These are phyloP conservation scores for Eucalyptus curtisii DNA, from an alignment of 345 rosid genomes.

Conservation along the genomic window DNA sequence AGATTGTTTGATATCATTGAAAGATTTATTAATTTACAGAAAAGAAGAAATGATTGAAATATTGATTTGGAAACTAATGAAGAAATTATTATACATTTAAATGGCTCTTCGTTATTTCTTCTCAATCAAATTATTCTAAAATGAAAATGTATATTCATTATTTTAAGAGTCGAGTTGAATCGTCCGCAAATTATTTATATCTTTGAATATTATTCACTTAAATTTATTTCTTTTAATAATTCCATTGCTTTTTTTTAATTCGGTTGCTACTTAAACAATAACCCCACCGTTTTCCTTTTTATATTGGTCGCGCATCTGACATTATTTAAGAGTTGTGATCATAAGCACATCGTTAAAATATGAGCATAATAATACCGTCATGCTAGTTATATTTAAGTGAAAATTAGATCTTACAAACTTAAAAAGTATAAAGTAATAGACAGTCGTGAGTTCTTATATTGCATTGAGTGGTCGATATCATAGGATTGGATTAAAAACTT, in stretches of 20 bases:
- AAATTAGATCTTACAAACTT: not conserved
- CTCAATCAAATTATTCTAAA: not conserved
- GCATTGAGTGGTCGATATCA: not conserved
- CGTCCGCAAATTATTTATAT: fast-evolving
- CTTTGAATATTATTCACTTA: not conserved
- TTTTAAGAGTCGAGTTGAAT: not conserved
- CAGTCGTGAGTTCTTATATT: fast-evolving
- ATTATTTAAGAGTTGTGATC: not conserved
- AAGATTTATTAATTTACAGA: not conserved
- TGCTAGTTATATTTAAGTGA: not conserved
- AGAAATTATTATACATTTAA: not conserved
- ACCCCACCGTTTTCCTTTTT: not conserved
- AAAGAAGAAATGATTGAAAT: no score
- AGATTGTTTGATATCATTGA: not conserved
- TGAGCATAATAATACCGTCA: not conserved
- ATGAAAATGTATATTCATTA: not conserved
- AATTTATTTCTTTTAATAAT: not conserved
- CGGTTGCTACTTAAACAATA: not conserved
- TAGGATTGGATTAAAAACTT: not conserved
- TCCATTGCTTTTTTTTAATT: not conserved
- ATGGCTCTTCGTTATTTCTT: fast-evolving
- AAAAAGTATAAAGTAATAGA: not conserved
- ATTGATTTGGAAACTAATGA: not conserved
- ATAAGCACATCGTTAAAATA: no score
- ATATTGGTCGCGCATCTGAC: fast-evolving